Evolutionary conservation across 768 basidiomycete genomes (phyloP), one percentile per base, ranked within the genome.

Genomic region (Phylloporus rhodoxanthus): DNA sequence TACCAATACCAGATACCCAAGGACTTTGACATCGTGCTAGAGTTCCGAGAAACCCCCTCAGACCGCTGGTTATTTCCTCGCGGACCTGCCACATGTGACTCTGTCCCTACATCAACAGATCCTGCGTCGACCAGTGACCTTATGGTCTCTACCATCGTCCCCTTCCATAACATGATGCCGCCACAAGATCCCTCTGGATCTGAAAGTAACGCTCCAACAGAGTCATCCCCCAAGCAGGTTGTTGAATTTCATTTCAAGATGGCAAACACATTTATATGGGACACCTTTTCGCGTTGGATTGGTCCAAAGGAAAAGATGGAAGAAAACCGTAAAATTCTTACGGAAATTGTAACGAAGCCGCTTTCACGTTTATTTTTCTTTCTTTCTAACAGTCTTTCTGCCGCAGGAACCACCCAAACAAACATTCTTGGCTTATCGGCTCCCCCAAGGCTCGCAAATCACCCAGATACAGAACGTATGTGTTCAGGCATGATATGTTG

Each of bases 41-140:
- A 87, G 58, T 89, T 87, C 55, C 68, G 74, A 43, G 87, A 89
- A 58, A 67, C 70, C 5, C 72, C 79, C 3, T 70, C 71, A 37
- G 84, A 87, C 41, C 76, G 81, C n/a, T 84, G 80, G 78, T 57
- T 85, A 6, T 71, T 90, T 47, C 86, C 87, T 45, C 78, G 84
- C 28, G 80, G 78, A 19, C 70, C 74, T 5, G 75, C 75, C 8
- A 66, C 75, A 26, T 80, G 73, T 52, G 77, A 84, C 53, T 70
- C 75, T 50, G 54, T 51, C 19, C 41, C 68, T 34, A 4, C 51
- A 8, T 47, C 55, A 3, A 45, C 50, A 7, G 42, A 52, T 48
- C 20, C 55, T 26, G 58, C 44, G 34, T 43, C 58, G 29, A 38
- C 62, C 30, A 54, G 57, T 26, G 69, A 69, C 41, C 69, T 75